These are phyloP conservation scores for Pythium myriotylum DNA, from an alignment of 352 stramenopile species.

Conservation along the genomic window DNA sequence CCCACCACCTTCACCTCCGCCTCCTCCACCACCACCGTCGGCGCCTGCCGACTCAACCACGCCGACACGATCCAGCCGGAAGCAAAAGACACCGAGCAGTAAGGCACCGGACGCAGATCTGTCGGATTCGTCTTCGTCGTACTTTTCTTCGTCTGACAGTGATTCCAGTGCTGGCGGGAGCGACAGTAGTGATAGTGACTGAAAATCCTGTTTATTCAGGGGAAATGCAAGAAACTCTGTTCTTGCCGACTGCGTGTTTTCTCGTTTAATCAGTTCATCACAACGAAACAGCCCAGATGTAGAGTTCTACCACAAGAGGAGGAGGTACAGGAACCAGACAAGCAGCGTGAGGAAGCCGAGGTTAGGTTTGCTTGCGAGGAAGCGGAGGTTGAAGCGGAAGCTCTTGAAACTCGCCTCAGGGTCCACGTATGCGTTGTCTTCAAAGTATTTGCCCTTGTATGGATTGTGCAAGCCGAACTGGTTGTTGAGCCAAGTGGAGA, in stretches of 20 bases:
- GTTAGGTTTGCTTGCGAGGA: slow-evolving; percentile 87
- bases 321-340: slow-evolving; percentile 63
- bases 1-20: slow-evolving; percentile 27
- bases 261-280: slow-evolving; percentile 34
- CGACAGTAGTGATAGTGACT: slow-evolving; percentile 50
- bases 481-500: slow-evolving; percentile 79
- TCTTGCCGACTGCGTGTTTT: neutral
- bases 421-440: slow-evolving; percentile 77
- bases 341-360: slow-evolving; percentile 63
- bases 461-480: slow-evolving; percentile 67
- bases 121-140: slow-evolving; percentile 73
- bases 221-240: neutral
- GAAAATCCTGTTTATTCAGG: slow-evolving; percentile 2
- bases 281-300: slow-evolving; percentile 48
- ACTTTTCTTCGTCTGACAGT: slow-evolving; percentile 80
- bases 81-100: slow-evolving; percentile 1
- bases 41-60: slow-evolving; percentile 3
- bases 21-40: slow-evolving; percentile 15
- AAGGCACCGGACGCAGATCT: slow-evolving; percentile 49
- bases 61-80: slow-evolving; percentile 3
- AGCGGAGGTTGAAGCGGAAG: slow-evolving; percentile 89
- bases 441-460: slow-evolving; percentile 68
- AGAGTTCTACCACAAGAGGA: slow-evolving; percentile 48
- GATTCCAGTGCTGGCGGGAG: slow-evolving; percentile 54
- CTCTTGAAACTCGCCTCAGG: slow-evolving; percentile 27